Base-by-base conservation (phyloP, 2,329 filamentous ascomycete species). In the Neofusicoccum sp. region DNA sequence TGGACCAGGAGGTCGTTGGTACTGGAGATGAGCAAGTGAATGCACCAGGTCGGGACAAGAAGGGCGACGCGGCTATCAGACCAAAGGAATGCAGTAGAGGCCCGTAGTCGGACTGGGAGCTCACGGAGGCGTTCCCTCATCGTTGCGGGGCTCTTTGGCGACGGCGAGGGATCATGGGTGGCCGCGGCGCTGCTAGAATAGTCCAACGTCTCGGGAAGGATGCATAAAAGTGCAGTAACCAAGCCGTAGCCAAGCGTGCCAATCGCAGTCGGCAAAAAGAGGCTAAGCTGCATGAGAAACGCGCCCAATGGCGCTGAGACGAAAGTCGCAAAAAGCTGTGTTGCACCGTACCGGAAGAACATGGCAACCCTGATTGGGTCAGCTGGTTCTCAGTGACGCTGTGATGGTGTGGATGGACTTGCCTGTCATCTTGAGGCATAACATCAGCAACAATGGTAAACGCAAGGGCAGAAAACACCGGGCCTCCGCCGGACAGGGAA, bases 1-100 rank as follows among this genome's bases (percentile, higher is more conserved):
- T 86, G 84, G 2, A 85, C 65, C 5, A 83, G 62, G 24, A 81
- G 62, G 3, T 75, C 73, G 6, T 41, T 40, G 28, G 61, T 57
- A 24, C 54, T 64, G 60, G 7, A 11, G 1, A 59, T 26, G 8
- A 73, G 65, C 24, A 68, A 63, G 58, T 73, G 70, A 26, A 67
- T 33, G 16, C 64, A 30, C 63, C 72, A 75, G 11, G 69, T 62
- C 16, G 67, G 28, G 43, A 72, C 64, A 7, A 75, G 64, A 2
- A 67, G 60, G n/a, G 67, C 53, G n/a, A 76, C 60, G 14, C 73
- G 68, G 53, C 62, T 66, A 60, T 75, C 73, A 1, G 64, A 44
- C 8, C 63, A 62, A 3, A 75, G 63, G 63, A 74, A 74, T 33
- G 62, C 45, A 24, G 66, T 63, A 1, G 71, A 65, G 14, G 62